These are phyloP conservation scores for Xanthoconium purpureum DNA, from an alignment of 768 basidiomycete genomes.

Conservation along the genomic window DNA sequence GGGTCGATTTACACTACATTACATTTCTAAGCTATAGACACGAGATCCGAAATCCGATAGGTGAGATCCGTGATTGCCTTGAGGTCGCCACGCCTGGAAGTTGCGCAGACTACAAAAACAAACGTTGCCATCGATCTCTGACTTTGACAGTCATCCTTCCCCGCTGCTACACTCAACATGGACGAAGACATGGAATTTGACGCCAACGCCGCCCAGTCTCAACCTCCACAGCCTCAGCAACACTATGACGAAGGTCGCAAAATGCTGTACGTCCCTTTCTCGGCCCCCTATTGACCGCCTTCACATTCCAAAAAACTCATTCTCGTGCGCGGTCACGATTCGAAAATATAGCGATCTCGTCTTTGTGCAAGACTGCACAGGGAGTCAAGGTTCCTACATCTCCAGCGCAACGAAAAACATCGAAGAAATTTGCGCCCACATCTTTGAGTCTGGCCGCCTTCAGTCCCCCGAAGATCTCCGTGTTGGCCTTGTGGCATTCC, in stretches of 20 bases:
- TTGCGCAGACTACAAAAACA: slow-evolving; percentile 16
- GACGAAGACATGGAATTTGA: slow-evolving; percentile 81
- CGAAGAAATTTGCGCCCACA: slow-evolving; percentile 90
- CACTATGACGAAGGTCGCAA: slow-evolving; percentile 48
- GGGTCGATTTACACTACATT: slow-evolving; percentile 3
- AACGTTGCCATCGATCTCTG: slow-evolving; percentile 18
- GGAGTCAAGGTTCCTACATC: slow-evolving; percentile 87
- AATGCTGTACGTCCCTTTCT: slow-evolving; percentile 62
- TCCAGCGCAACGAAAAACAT: slow-evolving; percentile 96
- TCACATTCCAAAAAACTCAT: slow-evolving; percentile 15
- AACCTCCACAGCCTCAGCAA: slow-evolving; percentile 36
- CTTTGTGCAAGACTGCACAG: slow-evolving; percentile 94
- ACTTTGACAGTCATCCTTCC: neutral
- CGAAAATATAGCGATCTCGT: slow-evolving; percentile 70
- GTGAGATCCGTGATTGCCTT: slow-evolving; percentile 37
- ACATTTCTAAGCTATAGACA: slow-evolving; percentile 16
- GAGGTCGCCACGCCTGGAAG: slow-evolving; percentile 32
- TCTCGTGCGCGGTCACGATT: neutral
- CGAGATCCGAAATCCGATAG: slow-evolving; percentile 36
- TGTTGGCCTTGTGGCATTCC: slow-evolving; percentile 90
- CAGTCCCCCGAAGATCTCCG: slow-evolving; percentile 82
- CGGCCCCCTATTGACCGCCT: neutral
- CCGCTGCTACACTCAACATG: slow-evolving; percentile 40
- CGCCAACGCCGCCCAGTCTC: slow-evolving; percentile 30
- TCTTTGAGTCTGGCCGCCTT: slow-evolving; percentile 92